Percentiles rank a stretch among this genome's conserved stretches.
These are phyloP conservation scores for Penicillium frequentans DNA, from an alignment of 2,329 filamentous ascomycete genomes.

Conservation along the genomic window DNA sequence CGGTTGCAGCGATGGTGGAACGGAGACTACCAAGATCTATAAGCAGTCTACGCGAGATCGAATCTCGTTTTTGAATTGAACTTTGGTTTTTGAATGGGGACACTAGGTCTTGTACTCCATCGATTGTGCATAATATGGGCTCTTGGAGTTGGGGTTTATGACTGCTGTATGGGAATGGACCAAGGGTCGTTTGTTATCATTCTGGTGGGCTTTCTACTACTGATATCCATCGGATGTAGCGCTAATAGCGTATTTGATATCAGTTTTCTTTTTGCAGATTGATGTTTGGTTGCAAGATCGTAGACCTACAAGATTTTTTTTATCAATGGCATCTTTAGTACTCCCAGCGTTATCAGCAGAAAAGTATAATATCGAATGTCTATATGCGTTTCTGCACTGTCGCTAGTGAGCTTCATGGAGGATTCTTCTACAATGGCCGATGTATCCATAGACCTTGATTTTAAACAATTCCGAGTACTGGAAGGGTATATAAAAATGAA, in stretches of 20 bases:
- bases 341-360: no score
- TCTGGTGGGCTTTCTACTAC: background rate
- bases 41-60: background rate
- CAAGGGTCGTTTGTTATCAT: background rate
- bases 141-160: background rate
- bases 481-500: no score
- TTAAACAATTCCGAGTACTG: no score
- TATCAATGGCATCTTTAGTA: background rate
- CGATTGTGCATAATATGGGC: background rate
- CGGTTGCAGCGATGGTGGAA: conserved; percentile 42
- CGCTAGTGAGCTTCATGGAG: no score
- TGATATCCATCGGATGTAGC: background rate
- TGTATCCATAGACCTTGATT: no score
- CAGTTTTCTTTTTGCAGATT: background rate
- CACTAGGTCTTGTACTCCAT: background rate
- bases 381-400: no score
- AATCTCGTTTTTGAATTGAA: background rate
- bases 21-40: conserved; percentile 37
- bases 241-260: background rate
- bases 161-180: background rate
- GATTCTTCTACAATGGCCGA: no score
- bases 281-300: background rate
- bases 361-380: no score
- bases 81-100: background rate
- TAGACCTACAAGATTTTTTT: background rate